phyloP scores from a whole-genome alignment of 2,329 filamentous ascomycete genomes.

The Teratosphaeria pseudoeucalypti region DNA sequence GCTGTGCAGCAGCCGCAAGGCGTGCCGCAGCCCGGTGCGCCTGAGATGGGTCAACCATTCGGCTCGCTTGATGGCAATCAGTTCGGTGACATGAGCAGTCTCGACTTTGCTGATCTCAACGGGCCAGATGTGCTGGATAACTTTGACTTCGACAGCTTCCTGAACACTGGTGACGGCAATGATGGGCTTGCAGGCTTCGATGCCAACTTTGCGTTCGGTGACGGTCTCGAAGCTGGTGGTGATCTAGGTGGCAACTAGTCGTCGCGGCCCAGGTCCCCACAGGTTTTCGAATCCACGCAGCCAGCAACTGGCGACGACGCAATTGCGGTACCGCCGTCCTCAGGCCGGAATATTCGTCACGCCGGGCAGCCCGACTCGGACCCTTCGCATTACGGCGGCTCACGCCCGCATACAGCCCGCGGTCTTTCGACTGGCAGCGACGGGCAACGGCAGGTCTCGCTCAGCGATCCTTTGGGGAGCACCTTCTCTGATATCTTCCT shows the following conservation, averaged over 20 bases:
- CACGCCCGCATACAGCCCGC: too few species aligned
- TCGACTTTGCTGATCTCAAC: slow-evolving; percentile 36
- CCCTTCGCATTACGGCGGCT: not conserved
- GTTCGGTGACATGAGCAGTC: slow-evolving; percentile 24
- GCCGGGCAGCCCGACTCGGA: not conserved
- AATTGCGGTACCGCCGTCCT: not conserved
- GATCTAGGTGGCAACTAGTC: slow-evolving; percentile 4
- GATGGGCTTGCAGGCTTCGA: slow-evolving; percentile 26
- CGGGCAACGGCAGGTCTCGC: too few species aligned
- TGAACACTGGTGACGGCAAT: slow-evolving; percentile 45
- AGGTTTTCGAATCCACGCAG: not conserved
- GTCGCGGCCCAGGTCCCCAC: not conserved
- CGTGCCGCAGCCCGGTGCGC: slow-evolving; percentile 1
- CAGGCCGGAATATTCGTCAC: not conserved
- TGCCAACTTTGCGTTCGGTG: slow-evolving; percentile 27
- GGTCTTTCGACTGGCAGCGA: too few species aligned
- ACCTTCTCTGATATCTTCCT: too few species aligned
- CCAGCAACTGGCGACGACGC: not conserved
- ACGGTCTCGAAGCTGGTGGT: slow-evolving; percentile 13
- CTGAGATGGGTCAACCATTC: slow-evolving; percentile 30
- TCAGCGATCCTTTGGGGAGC: too few species aligned
- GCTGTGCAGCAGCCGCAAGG: not conserved
- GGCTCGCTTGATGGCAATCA: slow-evolving; percentile 28
- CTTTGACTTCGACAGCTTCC: slow-evolving; percentile 60
- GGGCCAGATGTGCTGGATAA: slow-evolving; percentile 55